phyloP scores from a whole-genome alignment of 202 grass and related monocot genomes.

The Saccharum hybrid region DNA sequence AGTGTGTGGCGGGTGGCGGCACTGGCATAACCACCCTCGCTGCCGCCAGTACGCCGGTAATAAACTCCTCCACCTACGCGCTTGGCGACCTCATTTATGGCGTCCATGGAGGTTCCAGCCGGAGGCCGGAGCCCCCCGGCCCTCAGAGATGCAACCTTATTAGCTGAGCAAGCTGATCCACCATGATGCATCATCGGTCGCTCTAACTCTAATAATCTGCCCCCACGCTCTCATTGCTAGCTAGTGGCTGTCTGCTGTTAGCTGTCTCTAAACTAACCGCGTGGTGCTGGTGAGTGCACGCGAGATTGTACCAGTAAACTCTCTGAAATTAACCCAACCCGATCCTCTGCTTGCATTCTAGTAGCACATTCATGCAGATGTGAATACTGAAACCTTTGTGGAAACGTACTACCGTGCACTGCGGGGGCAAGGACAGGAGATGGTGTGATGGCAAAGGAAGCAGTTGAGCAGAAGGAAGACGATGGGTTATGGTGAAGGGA shows the following conservation, averaged over 20 bases:
- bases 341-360: too few relatives aligned
- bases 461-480: background rate
- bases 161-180: background rate
- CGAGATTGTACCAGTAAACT: too few relatives aligned
- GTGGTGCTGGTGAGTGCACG: too few relatives aligned
- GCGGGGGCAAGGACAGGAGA: background rate
- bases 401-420: background rate
- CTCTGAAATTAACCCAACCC: too few relatives aligned
- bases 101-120: background rate
- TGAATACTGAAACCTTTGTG: background rate
- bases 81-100: slow-evolving; percentile 62
- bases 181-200: background rate
- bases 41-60: slow-evolving; percentile 59
- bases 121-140: background rate
- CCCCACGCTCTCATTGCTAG: too few relatives aligned
- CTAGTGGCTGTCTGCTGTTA: too few relatives aligned
- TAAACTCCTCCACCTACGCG: slow-evolving; percentile 79
- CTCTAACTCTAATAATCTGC: slow-evolving; percentile 13
- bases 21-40: slow-evolving; percentile 53
- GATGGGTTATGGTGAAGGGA: background rate
- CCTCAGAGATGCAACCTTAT: background rate
- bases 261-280: too few relatives aligned
- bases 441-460: slow-evolving; percentile 34
- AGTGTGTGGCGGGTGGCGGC: slow-evolving; percentile 27
- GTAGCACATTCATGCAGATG: background rate